phyloP scores from a whole-genome alignment of 164 flowering plant genomes.

The Cinnamomum chago region DNA sequence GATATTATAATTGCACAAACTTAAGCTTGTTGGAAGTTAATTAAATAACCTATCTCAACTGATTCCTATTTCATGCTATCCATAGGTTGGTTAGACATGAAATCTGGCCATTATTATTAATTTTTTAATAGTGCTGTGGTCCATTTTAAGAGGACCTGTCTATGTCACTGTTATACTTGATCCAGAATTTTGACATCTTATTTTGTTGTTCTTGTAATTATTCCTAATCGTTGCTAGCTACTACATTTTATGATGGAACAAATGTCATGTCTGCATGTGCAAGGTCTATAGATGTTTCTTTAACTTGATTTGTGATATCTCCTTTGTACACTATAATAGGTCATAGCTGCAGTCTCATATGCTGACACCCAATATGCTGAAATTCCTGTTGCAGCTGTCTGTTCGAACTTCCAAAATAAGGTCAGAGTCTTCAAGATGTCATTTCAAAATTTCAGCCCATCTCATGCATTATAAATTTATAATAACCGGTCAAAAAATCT shows the following conservation, averaged over 20 bases:
- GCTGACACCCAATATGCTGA: constrained; percentile 86
- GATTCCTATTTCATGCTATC: no score
- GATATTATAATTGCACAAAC: background rate
- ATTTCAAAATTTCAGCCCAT: background rate
- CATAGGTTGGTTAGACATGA: background rate
- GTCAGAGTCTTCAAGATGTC: constrained; percentile 23
- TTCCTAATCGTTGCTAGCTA: no score
- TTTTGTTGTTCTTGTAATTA: no score
- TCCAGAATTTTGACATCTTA: background rate
- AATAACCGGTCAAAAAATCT: no score
- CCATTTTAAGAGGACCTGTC: no score
- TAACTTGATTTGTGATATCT: constrained; percentile 4
- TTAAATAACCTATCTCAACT: no score
- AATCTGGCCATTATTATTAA: background rate
- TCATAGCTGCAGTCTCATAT: constrained; percentile 71
- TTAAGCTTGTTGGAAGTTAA: background rate
- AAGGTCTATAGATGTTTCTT: background rate
- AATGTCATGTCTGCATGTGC: background rate
- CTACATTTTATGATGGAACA: background rate
- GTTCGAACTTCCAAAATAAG: constrained; percentile 56
- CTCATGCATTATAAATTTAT: no score
- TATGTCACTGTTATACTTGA: background rate
- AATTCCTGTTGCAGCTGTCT: constrained; percentile 80
- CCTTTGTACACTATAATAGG: constrained; percentile 34
- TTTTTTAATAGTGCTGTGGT: background rate